Base-by-base conservation (phyloP, 2,329 filamentous ascomycete species). In the Fusarium stilboides region DNA sequence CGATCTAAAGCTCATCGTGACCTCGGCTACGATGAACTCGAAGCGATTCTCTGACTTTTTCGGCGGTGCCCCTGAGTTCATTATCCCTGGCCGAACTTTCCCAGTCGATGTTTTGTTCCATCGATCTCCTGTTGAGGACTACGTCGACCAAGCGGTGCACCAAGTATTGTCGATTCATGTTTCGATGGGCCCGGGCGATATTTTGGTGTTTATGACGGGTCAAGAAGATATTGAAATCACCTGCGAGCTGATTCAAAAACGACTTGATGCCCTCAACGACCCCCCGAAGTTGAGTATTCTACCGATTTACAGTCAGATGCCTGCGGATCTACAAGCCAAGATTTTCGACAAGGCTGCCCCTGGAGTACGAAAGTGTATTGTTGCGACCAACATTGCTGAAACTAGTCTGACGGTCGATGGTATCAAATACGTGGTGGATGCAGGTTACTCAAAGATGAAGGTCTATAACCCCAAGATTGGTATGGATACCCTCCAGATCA, bases 281-380 rank as follows among this genome's bases (percentile, higher is more conserved):
- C 95, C 96, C 1, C 94, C 96, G 2, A 95, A 97, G 77, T 88
- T 99, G 61, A 95, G 93, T 77, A 97, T 99, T 56, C 82, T 99
- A 28, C 97, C 97, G 0, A 98, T 99, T 57, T 99, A 99, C 88
- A 98, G 94, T 86, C 96, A 99, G 80, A 98, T 99, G 96, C 97
- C 96, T 4, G 96, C 96, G 34, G 97, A 99, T 79, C 84, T 99
- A 36, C 97, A 99, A 80, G 94, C 96, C 62, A 98, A 97, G 80
- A 99, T 99, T 70, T 99, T 99, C 74, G 95, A 99, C 76, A 89
- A 91, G 70, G 96, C 97, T 4, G 85, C 93, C 4, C 92, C 94
- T 1, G 96, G 96, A 2, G 94, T 97, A 6, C 90, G 96, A 61
- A 99, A 99, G 78, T 97, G 97, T 74, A 97, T 99, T 69, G 95